These are phyloP conservation scores for Skeletonema menzelii DNA, from an alignment of 108 stramenopile species.

Conservation along the genomic window DNA sequence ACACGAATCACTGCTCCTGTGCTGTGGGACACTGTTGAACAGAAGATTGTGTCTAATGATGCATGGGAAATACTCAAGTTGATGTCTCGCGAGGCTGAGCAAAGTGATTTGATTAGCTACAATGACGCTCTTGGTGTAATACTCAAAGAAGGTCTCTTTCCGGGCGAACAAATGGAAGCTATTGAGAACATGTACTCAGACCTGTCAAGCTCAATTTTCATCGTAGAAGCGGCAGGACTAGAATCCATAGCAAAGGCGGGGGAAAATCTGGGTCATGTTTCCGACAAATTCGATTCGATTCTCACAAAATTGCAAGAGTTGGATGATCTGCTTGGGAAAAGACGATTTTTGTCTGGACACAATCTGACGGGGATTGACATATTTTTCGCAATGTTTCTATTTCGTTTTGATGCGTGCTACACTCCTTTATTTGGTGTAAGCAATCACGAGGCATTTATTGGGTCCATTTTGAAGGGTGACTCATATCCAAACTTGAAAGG, in stretches of 20 bases:
- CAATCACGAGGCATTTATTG: neutral
- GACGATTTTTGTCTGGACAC: neutral
- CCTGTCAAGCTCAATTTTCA: neutral
- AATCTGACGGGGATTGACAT: slow-evolving; percentile 3
- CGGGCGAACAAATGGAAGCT: neutral
- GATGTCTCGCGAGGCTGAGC: neutral
- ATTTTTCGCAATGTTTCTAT: slow-evolving; percentile 1
- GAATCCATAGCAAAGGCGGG: neutral
- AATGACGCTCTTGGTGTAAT: slow-evolving; percentile 2
- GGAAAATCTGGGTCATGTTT: neutral
- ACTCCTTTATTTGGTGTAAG: neutral
- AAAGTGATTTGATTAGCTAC: neutral
- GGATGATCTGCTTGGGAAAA: neutral
- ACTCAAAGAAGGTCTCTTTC: neutral
- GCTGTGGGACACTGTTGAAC: slow-evolving; percentile 14
- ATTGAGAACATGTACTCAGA: slow-evolving; percentile 5
- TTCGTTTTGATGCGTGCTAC: slow-evolving; percentile 6
- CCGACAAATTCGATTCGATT: neutral
- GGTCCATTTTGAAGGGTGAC: neutral
- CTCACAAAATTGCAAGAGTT: slow-evolving; percentile 1
- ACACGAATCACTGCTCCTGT: slow-evolving; percentile 10
- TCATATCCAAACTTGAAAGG: slow-evolving; percentile 10
- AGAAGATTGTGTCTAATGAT: slow-evolving; percentile 16
- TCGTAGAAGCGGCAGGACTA: neutral
- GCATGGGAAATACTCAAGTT: slow-evolving; percentile 15